Conservation (phyloP, 2,329 filamentous ascomycete species). For the Cercospora berteroae region DNA sequence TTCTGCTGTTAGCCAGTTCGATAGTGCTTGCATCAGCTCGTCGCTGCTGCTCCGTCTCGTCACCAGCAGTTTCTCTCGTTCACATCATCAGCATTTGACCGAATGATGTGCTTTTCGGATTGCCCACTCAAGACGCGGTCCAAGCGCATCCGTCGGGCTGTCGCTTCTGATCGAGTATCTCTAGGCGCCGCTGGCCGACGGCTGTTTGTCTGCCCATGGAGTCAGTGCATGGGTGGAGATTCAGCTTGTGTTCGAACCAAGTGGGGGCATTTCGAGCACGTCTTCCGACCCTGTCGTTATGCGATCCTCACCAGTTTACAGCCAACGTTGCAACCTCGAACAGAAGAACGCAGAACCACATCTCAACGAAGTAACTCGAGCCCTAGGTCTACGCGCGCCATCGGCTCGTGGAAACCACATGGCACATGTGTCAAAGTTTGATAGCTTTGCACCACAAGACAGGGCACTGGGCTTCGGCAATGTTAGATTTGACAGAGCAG, state of each 20-base stretch:
- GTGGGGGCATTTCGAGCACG: slow-evolving; percentile 12
- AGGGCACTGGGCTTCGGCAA: background rate
- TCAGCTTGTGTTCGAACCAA: background rate
- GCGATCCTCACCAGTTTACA: slow-evolving; percentile 3
- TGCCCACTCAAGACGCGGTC: background rate
- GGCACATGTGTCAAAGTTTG: slow-evolving; percentile 11
- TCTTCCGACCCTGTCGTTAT: slow-evolving; percentile 7
- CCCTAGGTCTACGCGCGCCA: background rate
- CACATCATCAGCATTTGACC: background rate
- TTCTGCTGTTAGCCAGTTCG: background rate
- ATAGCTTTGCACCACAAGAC: slow-evolving; percentile 3
- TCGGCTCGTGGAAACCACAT: slow-evolving; percentile 19
- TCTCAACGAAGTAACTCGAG: background rate
- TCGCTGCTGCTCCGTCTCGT: background rate
- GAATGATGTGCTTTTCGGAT: slow-evolving; percentile 8
- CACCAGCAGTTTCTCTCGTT: background rate
- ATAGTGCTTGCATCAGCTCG: background rate
- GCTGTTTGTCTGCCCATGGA: background rate
- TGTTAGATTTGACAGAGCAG: slow-evolving; percentile 2
- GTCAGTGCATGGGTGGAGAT: background rate
- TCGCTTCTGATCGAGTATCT: slow-evolving; percentile 5
- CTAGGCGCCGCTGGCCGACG: background rate
- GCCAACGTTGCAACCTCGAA: background rate
- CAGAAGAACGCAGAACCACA: background rate
- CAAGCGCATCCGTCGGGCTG: slow-evolving; percentile 8